Percentiles rank a stretch among this genome's conserved stretches.
Evolutionary conservation across 148 eudicot genomes (phyloP).

Genomic region (Arbutus unedo): DNA sequence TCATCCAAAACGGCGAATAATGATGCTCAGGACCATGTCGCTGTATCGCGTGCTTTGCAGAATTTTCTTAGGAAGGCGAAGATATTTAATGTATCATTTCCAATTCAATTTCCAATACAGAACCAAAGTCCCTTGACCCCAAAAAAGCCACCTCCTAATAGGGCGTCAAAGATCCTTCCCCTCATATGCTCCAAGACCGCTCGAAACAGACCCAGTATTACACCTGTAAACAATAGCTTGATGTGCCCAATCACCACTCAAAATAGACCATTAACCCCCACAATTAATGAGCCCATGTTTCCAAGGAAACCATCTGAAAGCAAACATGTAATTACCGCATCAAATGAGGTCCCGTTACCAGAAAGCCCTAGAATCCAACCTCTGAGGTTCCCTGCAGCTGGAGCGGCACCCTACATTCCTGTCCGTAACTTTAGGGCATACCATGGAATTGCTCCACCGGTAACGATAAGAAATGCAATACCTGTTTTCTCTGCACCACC

Average conservation of each 20-base stretch:
- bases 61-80: constrained; percentile 46
- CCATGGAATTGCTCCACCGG: constrained; percentile 60
- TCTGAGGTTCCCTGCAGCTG: constrained; percentile 46
- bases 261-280: constrained; percentile 14
- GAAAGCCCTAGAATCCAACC: constrained; percentile 28
- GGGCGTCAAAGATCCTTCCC: constrained; percentile 66
- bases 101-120: constrained; percentile 50
- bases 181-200: constrained; percentile 41
- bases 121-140: constrained; percentile 38
- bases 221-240: constrained; percentile 18
- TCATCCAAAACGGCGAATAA: constrained; percentile 30
- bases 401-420: constrained; percentile 60
- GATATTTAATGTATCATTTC: constrained; percentile 42
- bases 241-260: constrained; percentile 20
- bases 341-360: constrained; percentile 18
- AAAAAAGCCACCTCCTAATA: constrained; percentile 34
- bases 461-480: constrained; percentile 51
- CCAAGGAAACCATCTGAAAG: constrained; percentile 21
- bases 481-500: constrained; percentile 68
- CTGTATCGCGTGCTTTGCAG: constrained; percentile 63
- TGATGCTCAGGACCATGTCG: constrained; percentile 71
- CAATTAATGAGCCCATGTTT: constrained; percentile 12
- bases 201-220: constrained; percentile 26
- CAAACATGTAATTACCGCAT: constrained; percentile 5
- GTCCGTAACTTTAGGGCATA: constrained; percentile 43